Conservation (phyloP, 768 basidiomycete genomes). For the Trametes elegans region DNA sequence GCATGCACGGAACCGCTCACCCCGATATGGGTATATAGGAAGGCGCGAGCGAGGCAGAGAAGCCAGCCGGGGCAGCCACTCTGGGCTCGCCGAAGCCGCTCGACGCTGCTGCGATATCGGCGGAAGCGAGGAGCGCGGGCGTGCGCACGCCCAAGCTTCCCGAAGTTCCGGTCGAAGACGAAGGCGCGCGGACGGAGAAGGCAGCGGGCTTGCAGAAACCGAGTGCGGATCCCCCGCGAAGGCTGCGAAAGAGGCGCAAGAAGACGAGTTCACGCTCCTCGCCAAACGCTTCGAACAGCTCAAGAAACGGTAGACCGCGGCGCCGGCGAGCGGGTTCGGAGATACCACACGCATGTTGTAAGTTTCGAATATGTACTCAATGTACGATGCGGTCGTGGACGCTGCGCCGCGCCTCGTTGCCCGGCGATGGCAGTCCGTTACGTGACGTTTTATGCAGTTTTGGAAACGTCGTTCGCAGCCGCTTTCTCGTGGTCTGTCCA, state of each 20-base stretch:
- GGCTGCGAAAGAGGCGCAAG: slow-evolving; percentile 32
- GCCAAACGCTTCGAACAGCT: slow-evolving; percentile 80
- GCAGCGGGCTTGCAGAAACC: slow-evolving; percentile 22
- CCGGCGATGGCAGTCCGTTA: not conserved
- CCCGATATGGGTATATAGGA: slow-evolving; percentile 7
- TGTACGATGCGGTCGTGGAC: not conserved
- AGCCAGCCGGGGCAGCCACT: not conserved
- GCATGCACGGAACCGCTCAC: not conserved
- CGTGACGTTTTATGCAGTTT: too few species aligned
- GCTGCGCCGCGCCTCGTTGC: not conserved
- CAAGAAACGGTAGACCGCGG: slow-evolving; percentile 63
- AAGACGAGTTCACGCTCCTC: slow-evolving; percentile 76
- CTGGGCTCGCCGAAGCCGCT: slow-evolving; percentile 16
- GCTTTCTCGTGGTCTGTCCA: too few species aligned
- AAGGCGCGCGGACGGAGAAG: slow-evolving; percentile 28
- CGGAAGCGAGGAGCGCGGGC: slow-evolving; percentile 32
- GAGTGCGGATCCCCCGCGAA: slow-evolving; percentile 25
- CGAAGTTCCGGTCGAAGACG: slow-evolving; percentile 49
- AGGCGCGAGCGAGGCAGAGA: not conserved
- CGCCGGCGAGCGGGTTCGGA: not conserved
- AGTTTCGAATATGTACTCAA: not conserved
- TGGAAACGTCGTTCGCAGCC: too few species aligned
- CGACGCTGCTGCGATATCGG: slow-evolving; percentile 26
- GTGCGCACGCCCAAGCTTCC: slow-evolving; percentile 44
- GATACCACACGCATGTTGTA: not conserved